Base-by-base conservation (phyloP, 257 asterid species). In the Buddleja alternifolia region DNA sequence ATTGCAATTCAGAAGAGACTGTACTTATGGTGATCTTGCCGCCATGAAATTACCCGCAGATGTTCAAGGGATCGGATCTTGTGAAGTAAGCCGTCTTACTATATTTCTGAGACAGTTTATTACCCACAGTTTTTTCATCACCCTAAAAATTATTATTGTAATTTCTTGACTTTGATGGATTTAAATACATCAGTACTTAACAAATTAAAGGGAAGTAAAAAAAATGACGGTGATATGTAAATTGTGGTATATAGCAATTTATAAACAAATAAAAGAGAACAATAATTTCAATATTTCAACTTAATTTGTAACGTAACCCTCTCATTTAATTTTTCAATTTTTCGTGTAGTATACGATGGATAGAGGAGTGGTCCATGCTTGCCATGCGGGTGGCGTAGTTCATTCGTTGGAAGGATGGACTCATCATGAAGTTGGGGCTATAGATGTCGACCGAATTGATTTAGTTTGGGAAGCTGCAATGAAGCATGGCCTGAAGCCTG, bases 321-420 rank as follows among this genome's bases (percentile, higher is more conserved):
- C 5, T 29, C 34, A 5, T 29, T 2, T 29, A 2, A 5, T 29
- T 29, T 29, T 29, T 29, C 2, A 29, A n/a, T 6, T 11, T 25
- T 16, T 19, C 24, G 10, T 29, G 75, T 78, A 93, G 98, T 93
- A 90, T 41, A 86, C 97, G 8, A 88, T 90, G 98, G 95, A 81
- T 5, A 83, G 98, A 86, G 97, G 98, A 53, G 88, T 90, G 7
- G 97, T 92, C 36, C 98, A 92, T 69, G 98, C 98, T 9, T 92
- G 98, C 69, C 97, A 90, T 74, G 97, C 97, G 0, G 97, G 97
- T 10, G 96, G 97, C 6, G 90, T 81, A 10, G 92, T 92, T 39
- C 97, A 92, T 68, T 75, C 75, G 0, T 58, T 92, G 23, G 98
- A 92, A 83, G 96, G 96, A 8, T 92, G 98, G 98, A 74, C 44